Base-by-base conservation (phyloP, 75 land plant species). In the Sequoia sempervirens region DNA sequence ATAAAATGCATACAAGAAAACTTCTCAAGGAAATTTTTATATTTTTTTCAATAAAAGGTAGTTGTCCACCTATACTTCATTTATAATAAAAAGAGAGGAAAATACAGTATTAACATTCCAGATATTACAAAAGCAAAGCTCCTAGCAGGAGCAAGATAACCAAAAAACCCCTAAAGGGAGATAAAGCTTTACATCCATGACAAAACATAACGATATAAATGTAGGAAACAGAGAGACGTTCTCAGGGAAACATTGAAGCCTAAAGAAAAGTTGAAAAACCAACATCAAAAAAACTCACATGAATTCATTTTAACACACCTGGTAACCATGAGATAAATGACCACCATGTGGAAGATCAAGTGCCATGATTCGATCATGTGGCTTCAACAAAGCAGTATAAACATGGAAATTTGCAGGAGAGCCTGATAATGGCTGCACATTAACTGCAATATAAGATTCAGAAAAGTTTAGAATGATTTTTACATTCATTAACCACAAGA, bases 321-420 rank as follows among this genome's bases (percentile, higher is more conserved):
- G 90, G 52, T 90, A 90, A 13, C 91, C 97, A 86, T 95, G 97
- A 18, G 95, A 92, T 74, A 93, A 91, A 86, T 95, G 95, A 5
- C 97, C 97, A 80, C 97, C 97, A 85, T 92, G 93, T 50, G 95
- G 93, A 54, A 95, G 92, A 92, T 95, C 97, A 74, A 95, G 93
- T 23, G 92, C 97, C 97, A 93, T 93, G 15, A 95, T 93, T 84
- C 97, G 85, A 54, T 95, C 97, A 88, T 93, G 95, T 30, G 97
- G 92, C 76, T 91, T 93, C 43, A 90, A 82, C 14, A 90, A 82
- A 28, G 95, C 97, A 47, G 95, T 95, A 78, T 94, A 94, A 64
- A 90, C 97, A 69, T 92, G 93, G 81, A 93, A 95, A 85, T 95
- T 95, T 37, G 91, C 85, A 78, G 91, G 89, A 40, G 90, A 88